Evolutionary conservation across 768 basidiomycete species (phyloP).

Genomic region (Lentinula sp.): DNA sequence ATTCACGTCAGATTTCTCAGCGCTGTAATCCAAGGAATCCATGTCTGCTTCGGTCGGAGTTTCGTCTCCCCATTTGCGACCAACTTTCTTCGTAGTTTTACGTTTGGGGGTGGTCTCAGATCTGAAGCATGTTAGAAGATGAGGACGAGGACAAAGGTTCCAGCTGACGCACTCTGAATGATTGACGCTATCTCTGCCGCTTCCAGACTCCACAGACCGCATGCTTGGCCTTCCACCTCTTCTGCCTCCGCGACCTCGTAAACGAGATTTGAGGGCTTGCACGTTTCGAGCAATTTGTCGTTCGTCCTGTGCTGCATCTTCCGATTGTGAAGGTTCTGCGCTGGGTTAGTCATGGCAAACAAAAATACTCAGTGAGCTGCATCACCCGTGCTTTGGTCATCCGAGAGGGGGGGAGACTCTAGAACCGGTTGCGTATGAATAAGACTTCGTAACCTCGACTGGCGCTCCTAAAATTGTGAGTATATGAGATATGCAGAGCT

Average conservation of each 20-base stretch:
- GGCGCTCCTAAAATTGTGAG: slow-evolving; percentile 52
- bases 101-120: slow-evolving; percentile 59
- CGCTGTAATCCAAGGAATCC: slow-evolving; percentile 87
- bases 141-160: background rate
- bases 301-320: slow-evolving; percentile 61
- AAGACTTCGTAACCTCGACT: slow-evolving; percentile 49
- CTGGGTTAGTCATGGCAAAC: slow-evolving; percentile 1
- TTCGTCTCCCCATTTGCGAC: slow-evolving; percentile 91
- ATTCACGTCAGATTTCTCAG: slow-evolving; percentile 41
- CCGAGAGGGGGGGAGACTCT: slow-evolving; percentile 45
- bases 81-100: slow-evolving; percentile 61
- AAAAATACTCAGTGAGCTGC: background rate
- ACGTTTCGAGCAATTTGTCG: slow-evolving; percentile 92
- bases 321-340: slow-evolving; percentile 41
- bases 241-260: slow-evolving; percentile 70
- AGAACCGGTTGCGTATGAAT: slow-evolving; percentile 27
- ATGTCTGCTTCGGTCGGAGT: slow-evolving; percentile 81
- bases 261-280: slow-evolving; percentile 78
- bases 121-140: slow-evolving; percentile 22
- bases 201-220: slow-evolving; percentile 41
- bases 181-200: slow-evolving; percentile 55
- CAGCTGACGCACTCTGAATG: slow-evolving; percentile 61
- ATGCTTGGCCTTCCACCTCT: slow-evolving; percentile 43
- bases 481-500: slow-evolving; percentile 2
- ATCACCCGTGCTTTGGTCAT: slow-evolving; percentile 57